These are phyloP conservation scores for Aureobasidium pullulans DNA, from an alignment of 2,329 filamentous ascomycete species.

Conservation along the genomic window DNA sequence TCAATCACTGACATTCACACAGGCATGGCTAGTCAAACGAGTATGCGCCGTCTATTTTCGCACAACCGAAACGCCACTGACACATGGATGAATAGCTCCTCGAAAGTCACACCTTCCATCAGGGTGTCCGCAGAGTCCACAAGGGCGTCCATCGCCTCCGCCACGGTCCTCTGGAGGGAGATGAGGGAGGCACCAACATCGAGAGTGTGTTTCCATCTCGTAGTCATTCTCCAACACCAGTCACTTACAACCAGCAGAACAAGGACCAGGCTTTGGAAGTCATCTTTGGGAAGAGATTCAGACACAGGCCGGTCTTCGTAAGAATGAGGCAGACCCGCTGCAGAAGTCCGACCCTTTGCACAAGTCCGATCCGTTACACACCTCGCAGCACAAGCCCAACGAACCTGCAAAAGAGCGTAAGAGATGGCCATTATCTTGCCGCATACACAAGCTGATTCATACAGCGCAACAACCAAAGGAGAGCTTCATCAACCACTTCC, in stretches of 20 bases:
- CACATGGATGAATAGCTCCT: slow-evolving; percentile 39
- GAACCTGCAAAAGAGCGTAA: neutral
- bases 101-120: slow-evolving; percentile 48
- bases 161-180: slow-evolving; percentile 42
- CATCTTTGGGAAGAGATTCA: slow-evolving; percentile 50
- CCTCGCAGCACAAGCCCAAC: neutral
- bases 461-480: slow-evolving; percentile 14
- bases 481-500: slow-evolving; percentile 40
- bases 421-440: neutral
- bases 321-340: neutral
- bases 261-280: slow-evolving; percentile 34
- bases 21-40: slow-evolving; percentile 14
- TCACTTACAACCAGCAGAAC: slow-evolving; percentile 15
- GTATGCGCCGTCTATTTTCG: slow-evolving; percentile 7
- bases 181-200: slow-evolving; percentile 42
- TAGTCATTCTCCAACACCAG: neutral
- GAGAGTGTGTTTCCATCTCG: slow-evolving; percentile 34
- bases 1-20: neutral
- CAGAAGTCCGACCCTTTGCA: neutral
- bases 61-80: neutral
- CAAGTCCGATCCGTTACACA: neutral
- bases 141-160: slow-evolving; percentile 37
- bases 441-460: neutral
- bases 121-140: slow-evolving; percentile 44
- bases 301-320: slow-evolving; percentile 26